phyloP scores from a whole-genome alignment of 2,329 filamentous ascomycete genomes.

The Colletotrichum orbiculare region DNA sequence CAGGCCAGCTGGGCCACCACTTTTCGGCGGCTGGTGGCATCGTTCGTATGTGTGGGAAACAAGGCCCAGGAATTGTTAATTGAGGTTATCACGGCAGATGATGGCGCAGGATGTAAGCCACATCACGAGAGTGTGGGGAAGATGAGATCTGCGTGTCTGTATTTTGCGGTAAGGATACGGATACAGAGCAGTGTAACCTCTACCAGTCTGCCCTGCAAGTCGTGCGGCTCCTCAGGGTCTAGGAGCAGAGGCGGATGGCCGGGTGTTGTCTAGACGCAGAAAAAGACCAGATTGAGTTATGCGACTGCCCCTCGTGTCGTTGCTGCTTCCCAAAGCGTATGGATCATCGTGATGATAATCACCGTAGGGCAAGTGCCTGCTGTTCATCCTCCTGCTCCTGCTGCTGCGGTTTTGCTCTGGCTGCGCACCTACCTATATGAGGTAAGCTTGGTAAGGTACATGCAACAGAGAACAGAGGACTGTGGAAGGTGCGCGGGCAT shows the following conservation, averaged over 20 bases:
- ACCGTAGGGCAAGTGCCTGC: conserved; percentile 12
- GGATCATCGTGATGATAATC: conserved; percentile 21
- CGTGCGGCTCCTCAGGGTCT: too few relatives aligned
- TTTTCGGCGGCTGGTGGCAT: not conserved
- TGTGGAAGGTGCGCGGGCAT: not conserved
- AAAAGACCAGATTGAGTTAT: conserved; percentile 3
- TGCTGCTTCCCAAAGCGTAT: conserved; percentile 7
- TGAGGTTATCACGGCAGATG: conserved; percentile 19
- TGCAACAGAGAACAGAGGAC: not conserved
- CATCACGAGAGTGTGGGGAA: conserved; percentile 18
- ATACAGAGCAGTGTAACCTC: too few relatives aligned
- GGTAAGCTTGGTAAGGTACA: not conserved
- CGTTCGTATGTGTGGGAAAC: conserved; percentile 5
- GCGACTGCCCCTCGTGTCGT: not conserved
- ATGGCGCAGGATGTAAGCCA: conserved; percentile 9
- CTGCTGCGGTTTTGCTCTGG: too few relatives aligned
- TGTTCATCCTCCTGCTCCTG: too few relatives aligned
- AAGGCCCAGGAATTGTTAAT: conserved; percentile 2
- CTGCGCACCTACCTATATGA: too few relatives aligned
- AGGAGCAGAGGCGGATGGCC: too few relatives aligned
- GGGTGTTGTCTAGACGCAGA: conserved; percentile 6
- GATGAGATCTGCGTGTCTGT: too few relatives aligned
- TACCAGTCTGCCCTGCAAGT: too few relatives aligned
- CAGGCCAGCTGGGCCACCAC: not conserved
- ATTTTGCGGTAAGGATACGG: too few relatives aligned